Evolutionary conservation across 345 rosid genomes (phyloP).

Genomic region (thale cress (Arabidopsis thaliana)): DNA sequence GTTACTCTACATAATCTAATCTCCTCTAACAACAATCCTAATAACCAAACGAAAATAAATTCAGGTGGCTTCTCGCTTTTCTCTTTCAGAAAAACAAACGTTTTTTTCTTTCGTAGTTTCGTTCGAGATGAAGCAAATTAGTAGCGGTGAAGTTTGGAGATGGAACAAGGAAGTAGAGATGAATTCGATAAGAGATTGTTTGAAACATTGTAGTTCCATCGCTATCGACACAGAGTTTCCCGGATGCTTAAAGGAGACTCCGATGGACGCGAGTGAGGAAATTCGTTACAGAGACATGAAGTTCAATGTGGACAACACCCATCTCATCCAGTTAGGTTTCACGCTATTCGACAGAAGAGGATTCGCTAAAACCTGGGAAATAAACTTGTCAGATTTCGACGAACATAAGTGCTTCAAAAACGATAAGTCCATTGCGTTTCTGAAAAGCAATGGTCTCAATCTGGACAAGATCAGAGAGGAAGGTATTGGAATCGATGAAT

Average conservation of each 20-base stretch:
- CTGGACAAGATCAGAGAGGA: constrained; percentile 14
- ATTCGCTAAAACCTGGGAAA: constrained; percentile 1
- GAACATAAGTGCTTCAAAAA: not conserved
- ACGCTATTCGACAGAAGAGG: not conserved
- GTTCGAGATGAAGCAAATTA: too few relatives aligned
- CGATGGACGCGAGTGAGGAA: not conserved
- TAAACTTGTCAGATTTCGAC: constrained; percentile 30
- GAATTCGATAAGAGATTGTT: not conserved
- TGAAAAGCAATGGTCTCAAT: constrained; percentile 18
- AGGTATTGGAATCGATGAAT: not conserved
- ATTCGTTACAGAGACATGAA: not conserved
- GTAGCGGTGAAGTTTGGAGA: constrained; percentile 1
- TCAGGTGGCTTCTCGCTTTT: too few relatives aligned
- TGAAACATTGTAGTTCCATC: not conserved
- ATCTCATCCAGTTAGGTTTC: constrained; percentile 25
- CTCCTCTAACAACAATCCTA: too few relatives aligned
- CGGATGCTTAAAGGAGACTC: constrained; percentile 1
- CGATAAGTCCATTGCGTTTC: constrained; percentile 18
- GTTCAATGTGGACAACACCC: constrained; percentile 15
- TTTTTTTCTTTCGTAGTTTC: too few relatives aligned
- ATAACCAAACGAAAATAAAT: too few relatives aligned
- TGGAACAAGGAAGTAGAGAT: constrained; percentile 19
- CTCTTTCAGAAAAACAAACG: not conserved
- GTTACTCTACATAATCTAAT: too few relatives aligned
- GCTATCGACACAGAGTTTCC: constrained; percentile 33